These are phyloP conservation scores for Leishmania turanica DNA, from an alignment of 208 protist genomes.

Conservation along the genomic window DNA sequence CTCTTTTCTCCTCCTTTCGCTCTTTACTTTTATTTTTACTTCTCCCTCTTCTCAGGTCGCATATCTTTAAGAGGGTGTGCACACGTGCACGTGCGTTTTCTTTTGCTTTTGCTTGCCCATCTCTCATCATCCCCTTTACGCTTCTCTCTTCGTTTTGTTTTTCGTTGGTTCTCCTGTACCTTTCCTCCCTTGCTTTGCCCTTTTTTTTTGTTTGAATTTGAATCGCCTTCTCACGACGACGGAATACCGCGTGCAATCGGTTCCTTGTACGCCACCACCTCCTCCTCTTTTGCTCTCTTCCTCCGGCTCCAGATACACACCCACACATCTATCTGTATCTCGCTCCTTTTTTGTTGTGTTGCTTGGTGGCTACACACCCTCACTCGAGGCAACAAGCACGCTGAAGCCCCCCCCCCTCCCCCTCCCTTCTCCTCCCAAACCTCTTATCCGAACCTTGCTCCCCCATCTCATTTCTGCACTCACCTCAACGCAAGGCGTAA, in stretches of 20 bases:
- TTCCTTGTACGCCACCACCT: not conserved
- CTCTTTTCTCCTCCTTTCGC: not conserved
- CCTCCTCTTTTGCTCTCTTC: not conserved
- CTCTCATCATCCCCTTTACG: not conserved
- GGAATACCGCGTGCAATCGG: not conserved
- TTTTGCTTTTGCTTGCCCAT: not conserved
- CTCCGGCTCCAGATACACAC: not conserved
- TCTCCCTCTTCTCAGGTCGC: not conserved
- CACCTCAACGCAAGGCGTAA: not conserved
- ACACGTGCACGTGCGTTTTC: too few species aligned
- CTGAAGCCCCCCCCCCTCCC: not conserved
- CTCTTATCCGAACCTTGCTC: too few species aligned
- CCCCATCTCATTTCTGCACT: conserved; percentile 3
- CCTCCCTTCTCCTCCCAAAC: not conserved
- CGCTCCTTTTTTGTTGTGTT: not conserved
- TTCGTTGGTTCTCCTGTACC: not conserved
- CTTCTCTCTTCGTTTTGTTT: not conserved
- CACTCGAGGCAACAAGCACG: not conserved
- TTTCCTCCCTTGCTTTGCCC: not conserved
- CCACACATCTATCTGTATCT: not conserved
- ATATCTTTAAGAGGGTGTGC: not conserved
- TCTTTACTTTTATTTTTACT: not conserved
- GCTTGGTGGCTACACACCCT: not conserved
- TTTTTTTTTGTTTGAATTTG: not conserved
- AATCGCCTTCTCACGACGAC: not conserved